Evolutionary conservation across 139 green algal species (phyloP).

Genomic region (Haematococcus sp.): DNA sequence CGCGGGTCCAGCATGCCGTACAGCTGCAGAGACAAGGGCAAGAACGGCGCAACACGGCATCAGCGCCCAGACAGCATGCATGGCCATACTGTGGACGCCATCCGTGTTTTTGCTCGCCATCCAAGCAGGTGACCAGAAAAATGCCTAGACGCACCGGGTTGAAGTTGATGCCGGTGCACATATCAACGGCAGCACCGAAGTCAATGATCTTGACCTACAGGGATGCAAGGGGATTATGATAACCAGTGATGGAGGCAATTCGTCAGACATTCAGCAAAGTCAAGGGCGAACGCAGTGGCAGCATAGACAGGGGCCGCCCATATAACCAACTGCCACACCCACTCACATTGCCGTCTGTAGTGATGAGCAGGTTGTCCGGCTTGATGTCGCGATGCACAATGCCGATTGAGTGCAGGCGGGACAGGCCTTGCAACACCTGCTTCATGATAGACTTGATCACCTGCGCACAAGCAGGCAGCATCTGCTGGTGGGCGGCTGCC

Average conservation of each 20-base stretch:
- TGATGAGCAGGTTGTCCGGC: constrained; percentile 81
- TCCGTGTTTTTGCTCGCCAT: too few species aligned
- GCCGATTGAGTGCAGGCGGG: constrained; percentile 72
- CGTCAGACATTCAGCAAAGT: not conserved
- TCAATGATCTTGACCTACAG: constrained; percentile 90
- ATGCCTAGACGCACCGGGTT: too few species aligned
- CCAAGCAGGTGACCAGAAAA: too few species aligned
- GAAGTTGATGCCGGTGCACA: constrained; percentile 93
- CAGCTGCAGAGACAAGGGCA: too few species aligned
- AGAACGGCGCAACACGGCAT: too few species aligned
- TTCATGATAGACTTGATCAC: constrained; percentile 66
- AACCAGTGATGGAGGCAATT: not conserved
- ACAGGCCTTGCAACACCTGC: constrained; percentile 56
- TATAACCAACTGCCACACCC: not conserved
- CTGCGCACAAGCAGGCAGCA: constrained; percentile 12
- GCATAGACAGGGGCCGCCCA: too few species aligned
- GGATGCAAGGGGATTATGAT: not conserved
- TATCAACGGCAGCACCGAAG: constrained; percentile 87
- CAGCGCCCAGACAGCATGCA: too few species aligned
- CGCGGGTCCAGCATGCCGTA: constrained; percentile 88
- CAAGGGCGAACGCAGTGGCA: too few species aligned
- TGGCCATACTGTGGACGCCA: too few species aligned
- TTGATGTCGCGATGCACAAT: constrained; percentile 92
- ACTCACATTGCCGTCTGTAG: constrained; percentile 50
- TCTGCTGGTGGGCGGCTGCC: too few species aligned